Base-by-base conservation (phyloP, 2,329 filamentous ascomycete genomes). In the Diaporthe aspalathi region DNA sequence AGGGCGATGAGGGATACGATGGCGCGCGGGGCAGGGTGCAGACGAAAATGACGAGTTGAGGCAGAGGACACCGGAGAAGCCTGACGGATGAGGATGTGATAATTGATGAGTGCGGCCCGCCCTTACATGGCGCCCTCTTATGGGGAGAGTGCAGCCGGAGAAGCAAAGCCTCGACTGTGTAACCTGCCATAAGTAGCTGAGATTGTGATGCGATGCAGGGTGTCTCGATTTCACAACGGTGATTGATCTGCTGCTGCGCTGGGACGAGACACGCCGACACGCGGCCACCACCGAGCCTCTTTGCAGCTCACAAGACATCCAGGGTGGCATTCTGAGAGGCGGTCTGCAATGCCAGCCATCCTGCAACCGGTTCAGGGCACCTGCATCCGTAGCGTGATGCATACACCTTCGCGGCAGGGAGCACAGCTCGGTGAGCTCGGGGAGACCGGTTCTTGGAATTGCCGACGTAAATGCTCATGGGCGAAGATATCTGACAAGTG, bases 41-140 rank as follows among this genome's bases (percentile, higher is more conserved):
- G 63, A 53, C 32, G 53, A 60, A 67, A 71, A 71, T 68, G 63
- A 71, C 40, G 32, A 43, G 27, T 24, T 60, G 65, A 68, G 65
- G 56, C 56, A 52, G n/a, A 60, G 35, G 53, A 49, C 16, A n/a
- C 29, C n/a, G 50, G 56, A 22, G 35, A 35, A 22, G 54, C 47
- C 47, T 60, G 54, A 40, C 67, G 54, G 43, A 40, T 45, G 56
- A 60, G 53, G 63, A 60, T 68, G n/a, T 68, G 65, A 68, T 57
- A 63, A 24, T 45, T 68, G 70, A 71, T 57, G 65, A 63, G 43
- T 63, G 65, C 70, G 22, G 56, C 27, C 32, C 17, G 38, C 53
- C 35, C 65, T 71, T 71, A 71, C 66, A 68, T 66, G 69, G 63
- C 35, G 29, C 54, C 43, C 65, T 62, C 63, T 68, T 60, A 56